Base-by-base conservation (phyloP, 108 stramenopile genomes). In the Cyclotella kingstonii region DNA sequence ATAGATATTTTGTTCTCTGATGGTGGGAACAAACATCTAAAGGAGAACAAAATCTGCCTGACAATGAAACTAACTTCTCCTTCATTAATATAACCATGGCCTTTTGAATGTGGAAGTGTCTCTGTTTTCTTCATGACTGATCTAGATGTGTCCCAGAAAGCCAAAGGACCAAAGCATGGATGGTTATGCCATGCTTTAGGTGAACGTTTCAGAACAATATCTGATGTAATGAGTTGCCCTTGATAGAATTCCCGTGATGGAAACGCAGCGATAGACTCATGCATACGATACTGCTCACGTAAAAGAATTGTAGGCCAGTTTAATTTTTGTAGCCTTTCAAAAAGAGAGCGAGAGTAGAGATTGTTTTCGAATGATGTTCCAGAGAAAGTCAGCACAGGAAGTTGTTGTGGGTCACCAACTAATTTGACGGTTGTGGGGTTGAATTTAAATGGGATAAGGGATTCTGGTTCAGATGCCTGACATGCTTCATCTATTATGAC, bases 401-500 rank as follows among this genome's bases (percentile, higher is more conserved):
- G 83, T 60, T 95, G 95, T 51, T 88, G 63, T 14, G 92, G 95
- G 66, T 96, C 95, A 5, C 71, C 49, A 23, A 72, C 63, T 17
- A 64, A 39, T 35, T 41, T 57, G 28, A 58, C 48, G 2, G 70
- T 74, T 11, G 75, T 78, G 1, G 80, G 77, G 31, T 76, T 87
- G 36, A 78, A 69, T 28, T 81, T 80, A 21, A 95, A 84, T 2
- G 94, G 92, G 11, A 95, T 87, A 29, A 95, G 81, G 1, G 81
- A 78, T 25, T 89, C 81, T 12, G 87, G 66, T 65, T 95, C 94
- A 4, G 90, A 84, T 25, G 81, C 82, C 49, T 92, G 91, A 17
- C 87, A 90, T 2, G 95, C 95, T 59, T 95, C 92, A 64, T 95
- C 95, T 18, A 95, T 80, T n/a, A 95, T 89, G 10, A 90, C 79